Conservation (phyloP, 2,329 filamentous ascomycete species). For the Fusarium chlamydosporum region DNA sequence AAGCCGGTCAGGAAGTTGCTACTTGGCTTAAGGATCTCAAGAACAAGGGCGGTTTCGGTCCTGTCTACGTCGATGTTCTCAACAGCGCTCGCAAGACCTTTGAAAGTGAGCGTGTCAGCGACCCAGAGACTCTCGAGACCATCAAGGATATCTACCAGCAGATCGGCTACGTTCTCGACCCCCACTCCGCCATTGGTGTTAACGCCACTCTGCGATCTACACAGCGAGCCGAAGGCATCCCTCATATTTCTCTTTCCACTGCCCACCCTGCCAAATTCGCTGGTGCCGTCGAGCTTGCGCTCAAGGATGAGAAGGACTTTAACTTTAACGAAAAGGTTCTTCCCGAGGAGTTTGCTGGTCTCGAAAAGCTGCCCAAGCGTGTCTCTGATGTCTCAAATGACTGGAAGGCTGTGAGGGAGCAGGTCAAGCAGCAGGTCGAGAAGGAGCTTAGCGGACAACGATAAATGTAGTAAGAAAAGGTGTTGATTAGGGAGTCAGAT, state of each 20-base stretch:
- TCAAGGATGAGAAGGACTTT: slow-evolving; percentile 79
- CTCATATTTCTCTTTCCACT: slow-evolving; percentile 89
- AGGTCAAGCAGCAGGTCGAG: slow-evolving; percentile 81
- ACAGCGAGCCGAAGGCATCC: slow-evolving; percentile 64
- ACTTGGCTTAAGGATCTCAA: slow-evolving; percentile 87
- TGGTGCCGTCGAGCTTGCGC: slow-evolving; percentile 83
- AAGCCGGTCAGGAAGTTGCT: slow-evolving; percentile 81
- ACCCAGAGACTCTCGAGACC: slow-evolving; percentile 76
- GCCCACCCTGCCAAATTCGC: slow-evolving; percentile 97
- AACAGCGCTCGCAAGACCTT: slow-evolving; percentile 80
- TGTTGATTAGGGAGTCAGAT: slow-evolving; percentile 10
- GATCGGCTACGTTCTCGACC: slow-evolving; percentile 87
- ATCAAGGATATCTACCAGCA: slow-evolving; percentile 70
- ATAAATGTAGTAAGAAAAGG: slow-evolving; percentile 12
- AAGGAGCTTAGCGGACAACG: slow-evolving; percentile 65
- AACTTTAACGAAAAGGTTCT: slow-evolving; percentile 81
- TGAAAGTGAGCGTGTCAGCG: slow-evolving; percentile 80
- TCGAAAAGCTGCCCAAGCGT: slow-evolving; percentile 81
- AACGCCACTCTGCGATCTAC: slow-evolving; percentile 80
- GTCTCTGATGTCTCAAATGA: slow-evolving; percentile 78
- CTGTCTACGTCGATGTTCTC: slow-evolving; percentile 81
- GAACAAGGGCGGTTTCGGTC: slow-evolving; percentile 81
- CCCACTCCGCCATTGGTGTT: slow-evolving; percentile 91
- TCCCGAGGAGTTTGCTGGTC: slow-evolving; percentile 83
- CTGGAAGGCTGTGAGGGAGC: slow-evolving; percentile 80